A percentile compares a stretch with the other conserved stretches of the same genome.
Conservation (phyloP, 495 filamentous ascomycete genomes). For the Penicillium silybi region DNA sequence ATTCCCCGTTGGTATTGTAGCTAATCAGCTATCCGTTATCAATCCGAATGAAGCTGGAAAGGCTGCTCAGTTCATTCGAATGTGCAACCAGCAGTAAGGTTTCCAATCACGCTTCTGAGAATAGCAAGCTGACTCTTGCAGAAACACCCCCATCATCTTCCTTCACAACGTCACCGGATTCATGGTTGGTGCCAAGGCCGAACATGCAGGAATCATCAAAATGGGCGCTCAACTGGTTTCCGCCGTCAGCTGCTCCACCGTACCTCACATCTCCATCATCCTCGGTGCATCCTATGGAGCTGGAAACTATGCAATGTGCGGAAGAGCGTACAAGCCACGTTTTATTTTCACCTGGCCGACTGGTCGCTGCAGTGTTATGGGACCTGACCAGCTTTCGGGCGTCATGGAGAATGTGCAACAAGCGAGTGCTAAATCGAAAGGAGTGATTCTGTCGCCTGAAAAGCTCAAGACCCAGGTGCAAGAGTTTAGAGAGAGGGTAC, state of each 20-base stretch:
- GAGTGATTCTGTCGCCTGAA: constrained; percentile 14
- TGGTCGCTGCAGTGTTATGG: constrained; percentile 33
- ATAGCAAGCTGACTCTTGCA: background rate
- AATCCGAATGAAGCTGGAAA: constrained; percentile 29
- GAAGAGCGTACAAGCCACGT: constrained; percentile 24
- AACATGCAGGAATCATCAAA: constrained; percentile 32
- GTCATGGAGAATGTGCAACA: constrained; percentile 30
- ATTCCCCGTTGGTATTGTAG: constrained; percentile 27
- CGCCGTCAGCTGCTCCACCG: constrained; percentile 28
- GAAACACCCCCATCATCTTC: constrained; percentile 27
- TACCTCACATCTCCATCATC: constrained; percentile 32
- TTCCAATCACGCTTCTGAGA: no score
- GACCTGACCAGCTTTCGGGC: constrained; percentile 26
- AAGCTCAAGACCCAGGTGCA: constrained; percentile 17
- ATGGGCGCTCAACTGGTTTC: constrained; percentile 30
- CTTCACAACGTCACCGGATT: constrained; percentile 35
- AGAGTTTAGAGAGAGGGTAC: constrained; percentile 13
- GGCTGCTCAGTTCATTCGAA: constrained; percentile 26
- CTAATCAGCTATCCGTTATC: constrained; percentile 29
- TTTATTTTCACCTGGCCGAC: constrained; percentile 34
- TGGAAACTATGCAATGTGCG: constrained; percentile 36
- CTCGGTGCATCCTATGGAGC: constrained; percentile 33
- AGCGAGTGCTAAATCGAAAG: constrained; percentile 19
- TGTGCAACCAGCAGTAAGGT: constrained; percentile 31
- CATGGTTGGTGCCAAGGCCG: constrained; percentile 33